Evolutionary conservation across 768 basidiomycete genomes (phyloP).

Genomic region (Tephrocybe sp.): DNA sequence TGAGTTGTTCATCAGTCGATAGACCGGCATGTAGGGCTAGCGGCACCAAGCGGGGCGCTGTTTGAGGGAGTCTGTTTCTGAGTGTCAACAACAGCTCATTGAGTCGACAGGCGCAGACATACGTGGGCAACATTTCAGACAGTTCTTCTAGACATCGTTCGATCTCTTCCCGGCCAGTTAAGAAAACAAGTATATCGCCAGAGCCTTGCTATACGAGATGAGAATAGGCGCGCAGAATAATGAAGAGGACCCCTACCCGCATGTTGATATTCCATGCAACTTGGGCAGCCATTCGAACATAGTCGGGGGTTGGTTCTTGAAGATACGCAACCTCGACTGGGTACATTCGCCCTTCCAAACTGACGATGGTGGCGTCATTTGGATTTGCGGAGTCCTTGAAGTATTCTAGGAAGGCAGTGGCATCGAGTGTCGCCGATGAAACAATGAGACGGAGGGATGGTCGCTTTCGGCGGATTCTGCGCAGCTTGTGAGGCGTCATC

Average conservation of each 20-base stretch:
- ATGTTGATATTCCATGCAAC: conserved; percentile 80
- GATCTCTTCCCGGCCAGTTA: conserved; percentile 97
- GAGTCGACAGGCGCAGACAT: too few species aligned
- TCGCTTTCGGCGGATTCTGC: conserved; percentile 88
- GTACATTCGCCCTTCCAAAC: conserved; percentile 91
- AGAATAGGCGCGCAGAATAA: conserved; percentile 1
- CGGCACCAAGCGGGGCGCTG: conserved; percentile 56
- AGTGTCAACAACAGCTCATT: too few species aligned
- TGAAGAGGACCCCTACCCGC: conserved; percentile 51
- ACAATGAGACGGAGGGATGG: conserved; percentile 89
- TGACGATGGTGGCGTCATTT: conserved; percentile 80
- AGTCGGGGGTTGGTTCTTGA: conserved; percentile 74
- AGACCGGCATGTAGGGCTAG: conserved; percentile 90
- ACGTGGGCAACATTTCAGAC: conserved; percentile 78
- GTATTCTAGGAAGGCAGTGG: conserved; percentile 84
- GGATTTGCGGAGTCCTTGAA: conserved; percentile 67
- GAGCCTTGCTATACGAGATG: conserved; percentile 56
- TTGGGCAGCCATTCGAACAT: conserved; percentile 79
- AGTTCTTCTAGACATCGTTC: conserved; percentile 83
- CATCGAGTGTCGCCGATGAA: conserved; percentile 96
- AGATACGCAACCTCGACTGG: conserved; percentile 94
- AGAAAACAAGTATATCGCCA: conserved; percentile 91
- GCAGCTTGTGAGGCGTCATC: conserved; percentile 4
- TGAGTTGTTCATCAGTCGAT: conserved; percentile 83
- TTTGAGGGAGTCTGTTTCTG: conserved; percentile 49